Evolutionary conservation across 768 basidiomycete species (phyloP).

Genomic region (Lactarius hatsudake): DNA sequence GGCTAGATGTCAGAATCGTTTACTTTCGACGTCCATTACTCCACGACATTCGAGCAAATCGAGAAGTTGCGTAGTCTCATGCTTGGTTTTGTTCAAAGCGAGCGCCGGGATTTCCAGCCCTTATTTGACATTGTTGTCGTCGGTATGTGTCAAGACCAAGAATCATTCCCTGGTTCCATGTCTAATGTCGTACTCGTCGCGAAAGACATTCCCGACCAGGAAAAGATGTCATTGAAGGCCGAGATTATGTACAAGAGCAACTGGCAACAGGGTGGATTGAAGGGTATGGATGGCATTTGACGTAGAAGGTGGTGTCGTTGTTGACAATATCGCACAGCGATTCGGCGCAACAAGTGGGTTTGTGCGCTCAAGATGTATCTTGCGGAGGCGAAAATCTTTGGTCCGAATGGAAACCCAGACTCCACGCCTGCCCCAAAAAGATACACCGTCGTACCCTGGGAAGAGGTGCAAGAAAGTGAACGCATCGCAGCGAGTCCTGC

Average conservation of each 20-base stretch:
- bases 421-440: conserved; percentile 51
- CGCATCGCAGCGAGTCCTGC: not conserved
- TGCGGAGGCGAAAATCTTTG: conserved; percentile 68
- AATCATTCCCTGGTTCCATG: not conserved
- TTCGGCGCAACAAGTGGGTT: conserved; percentile 89
- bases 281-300: conserved; percentile 41
- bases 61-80: conserved; percentile 74
- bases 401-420: conserved; percentile 57
- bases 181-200: conserved; percentile 18
- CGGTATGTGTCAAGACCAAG: conserved; percentile 39
- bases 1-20: conserved; percentile 74
- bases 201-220: conserved; percentile 76
- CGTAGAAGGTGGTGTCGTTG: not conserved
- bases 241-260: conserved; percentile 91
- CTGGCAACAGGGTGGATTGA: conserved; percentile 73
- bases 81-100: conserved; percentile 68
- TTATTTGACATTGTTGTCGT: conserved; percentile 70
- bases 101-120: conserved; percentile 74
- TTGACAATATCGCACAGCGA: conserved; percentile 41
- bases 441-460: conserved; percentile 75
- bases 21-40: conserved; percentile 74
- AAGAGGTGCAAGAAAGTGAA: conserved; percentile 47
- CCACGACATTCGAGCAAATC: conserved; percentile 78
- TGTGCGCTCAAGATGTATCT: conserved; percentile 77
- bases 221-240: conserved; percentile 69